Evolutionary conservation across 2,329 filamentous ascomycete genomes (phyloP).

Genomic region (Daldinia sp.): DNA sequence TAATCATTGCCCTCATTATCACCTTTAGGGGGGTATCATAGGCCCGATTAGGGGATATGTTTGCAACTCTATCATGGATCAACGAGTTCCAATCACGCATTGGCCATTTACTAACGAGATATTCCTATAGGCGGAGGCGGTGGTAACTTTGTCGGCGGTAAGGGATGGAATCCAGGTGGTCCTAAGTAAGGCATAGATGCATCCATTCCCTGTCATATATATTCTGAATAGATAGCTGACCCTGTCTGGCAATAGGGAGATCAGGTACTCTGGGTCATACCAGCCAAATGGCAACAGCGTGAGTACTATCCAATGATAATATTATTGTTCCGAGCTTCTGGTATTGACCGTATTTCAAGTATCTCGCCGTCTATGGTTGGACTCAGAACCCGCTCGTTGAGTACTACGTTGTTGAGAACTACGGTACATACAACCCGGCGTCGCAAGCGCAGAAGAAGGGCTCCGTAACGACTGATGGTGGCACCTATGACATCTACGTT

Average conservation of each 20-base stretch:
- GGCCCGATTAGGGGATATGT: background rate
- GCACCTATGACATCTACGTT: conserved; percentile 54
- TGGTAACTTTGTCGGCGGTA: conserved; percentile 63
- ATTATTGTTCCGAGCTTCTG: background rate
- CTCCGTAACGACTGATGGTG: conserved; percentile 51
- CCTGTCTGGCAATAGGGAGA: conserved; percentile 51
- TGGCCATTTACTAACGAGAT: background rate
- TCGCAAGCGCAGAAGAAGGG: conserved; percentile 52
- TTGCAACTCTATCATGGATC: background rate
- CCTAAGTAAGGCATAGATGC: conserved; percentile 27
- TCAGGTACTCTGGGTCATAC: conserved; percentile 63
- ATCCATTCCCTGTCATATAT: background rate
- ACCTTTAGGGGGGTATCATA: background rate
- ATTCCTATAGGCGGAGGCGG: conserved; percentile 49
- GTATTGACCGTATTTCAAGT: conserved; percentile 8
- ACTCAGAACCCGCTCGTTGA: conserved; percentile 54
- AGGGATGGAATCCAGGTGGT: conserved; percentile 59
- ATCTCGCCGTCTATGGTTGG: conserved; percentile 56
- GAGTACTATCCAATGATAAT: background rate
- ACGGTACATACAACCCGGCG: conserved; percentile 58
- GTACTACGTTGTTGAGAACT: conserved; percentile 57
- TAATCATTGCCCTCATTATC: background rate
- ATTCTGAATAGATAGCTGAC: conserved; percentile 11
- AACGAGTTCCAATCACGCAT: background rate
- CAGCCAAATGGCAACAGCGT: conserved; percentile 60